phyloP scores from a whole-genome alignment of 2,329 filamentous ascomycete genomes.

The Pseudocercospora musae region DNA sequence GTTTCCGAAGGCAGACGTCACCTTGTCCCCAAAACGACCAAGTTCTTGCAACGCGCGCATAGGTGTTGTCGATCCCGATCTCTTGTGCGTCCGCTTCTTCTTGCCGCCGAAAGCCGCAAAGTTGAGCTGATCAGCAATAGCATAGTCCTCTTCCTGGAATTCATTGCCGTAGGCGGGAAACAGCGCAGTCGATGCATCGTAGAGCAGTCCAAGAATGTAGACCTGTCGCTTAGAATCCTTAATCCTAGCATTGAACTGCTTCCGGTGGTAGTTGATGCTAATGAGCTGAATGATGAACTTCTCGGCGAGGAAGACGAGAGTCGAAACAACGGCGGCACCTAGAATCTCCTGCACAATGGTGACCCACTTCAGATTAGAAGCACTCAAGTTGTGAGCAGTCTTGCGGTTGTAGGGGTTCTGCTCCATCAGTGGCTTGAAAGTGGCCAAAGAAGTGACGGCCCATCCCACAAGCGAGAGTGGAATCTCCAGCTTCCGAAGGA shows the following conservation, averaged over 20 bases:
- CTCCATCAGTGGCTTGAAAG: constrained; percentile 53
- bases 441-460: constrained; percentile 58
- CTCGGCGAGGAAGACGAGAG: constrained; percentile 70
- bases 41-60: constrained; percentile 69
- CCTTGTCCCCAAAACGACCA: constrained; percentile 83
- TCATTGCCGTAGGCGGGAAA: constrained; percentile 92
- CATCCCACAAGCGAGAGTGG: constrained; percentile 60
- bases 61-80: constrained; percentile 67
- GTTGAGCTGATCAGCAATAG: constrained; percentile 74
- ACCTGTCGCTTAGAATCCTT: constrained; percentile 87
- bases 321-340: constrained; percentile 63
- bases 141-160: constrained; percentile 85
- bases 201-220: constrained; percentile 75
- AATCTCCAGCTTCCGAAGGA: constrained; percentile 58
- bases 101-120: constrained; percentile 58
- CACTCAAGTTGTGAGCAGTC: constrained; percentile 8
- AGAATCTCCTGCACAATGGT: constrained; percentile 61
- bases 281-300: constrained; percentile 78
- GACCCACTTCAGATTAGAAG: constrained; percentile 46
- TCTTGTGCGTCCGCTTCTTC: constrained; percentile 45
- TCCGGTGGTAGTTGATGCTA: constrained; percentile 79
- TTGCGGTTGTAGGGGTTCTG: constrained; percentile 34
- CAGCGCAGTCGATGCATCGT: constrained; percentile 81
- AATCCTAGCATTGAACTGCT: constrained; percentile 78
- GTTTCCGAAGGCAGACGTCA: constrained; percentile 89